Percentiles rank a stretch among this genome's conserved stretches.
phyloP scores from a whole-genome alignment of 1,139 yeast species.

The Yamadazyma diddensiae region DNA sequence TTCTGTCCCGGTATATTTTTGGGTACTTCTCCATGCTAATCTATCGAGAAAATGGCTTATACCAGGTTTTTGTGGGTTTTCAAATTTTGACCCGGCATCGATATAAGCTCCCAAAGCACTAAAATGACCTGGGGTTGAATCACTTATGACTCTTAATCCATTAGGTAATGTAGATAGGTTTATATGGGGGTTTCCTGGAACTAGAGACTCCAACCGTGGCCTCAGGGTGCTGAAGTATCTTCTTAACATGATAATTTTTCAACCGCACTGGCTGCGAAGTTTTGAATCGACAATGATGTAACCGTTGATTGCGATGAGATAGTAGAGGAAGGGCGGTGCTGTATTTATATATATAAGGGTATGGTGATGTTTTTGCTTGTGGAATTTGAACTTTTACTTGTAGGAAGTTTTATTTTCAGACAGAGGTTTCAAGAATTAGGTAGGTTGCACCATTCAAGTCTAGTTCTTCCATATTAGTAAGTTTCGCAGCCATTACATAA shows the following conservation, averaged over 20 bases:
- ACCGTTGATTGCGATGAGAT: no score
- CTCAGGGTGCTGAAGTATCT: slow-evolving; percentile 12
- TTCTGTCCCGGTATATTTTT: slow-evolving; percentile 55
- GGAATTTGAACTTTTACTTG: no score
- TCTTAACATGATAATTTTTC: slow-evolving; percentile 7
- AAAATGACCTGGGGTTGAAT: slow-evolving; percentile 86
- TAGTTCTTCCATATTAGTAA: no score
- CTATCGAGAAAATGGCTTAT: slow-evolving; percentile 83
- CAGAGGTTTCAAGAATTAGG: background rate
- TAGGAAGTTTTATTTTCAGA: no score
- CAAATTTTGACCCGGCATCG: slow-evolving; percentile 88
- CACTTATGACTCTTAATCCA: slow-evolving; percentile 82
- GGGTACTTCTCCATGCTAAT: slow-evolving; percentile 82
- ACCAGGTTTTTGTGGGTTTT: slow-evolving; percentile 56
- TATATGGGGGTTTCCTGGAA: slow-evolving; percentile 21
- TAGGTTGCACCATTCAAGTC: no score
- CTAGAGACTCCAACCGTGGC: slow-evolving; percentile 4
- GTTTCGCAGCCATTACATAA: background rate
- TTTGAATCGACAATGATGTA: no score
- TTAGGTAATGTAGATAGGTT: slow-evolving; percentile 59
- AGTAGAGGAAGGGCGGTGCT: no score
- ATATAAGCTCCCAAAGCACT: slow-evolving; percentile 87
- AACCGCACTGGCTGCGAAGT: no score
- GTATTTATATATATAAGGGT: no score
- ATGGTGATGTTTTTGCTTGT: no score